These are phyloP conservation scores for Ceratobasidium sp. DNA, from an alignment of 1,284 basidiomycete species.

Conservation along the genomic window DNA sequence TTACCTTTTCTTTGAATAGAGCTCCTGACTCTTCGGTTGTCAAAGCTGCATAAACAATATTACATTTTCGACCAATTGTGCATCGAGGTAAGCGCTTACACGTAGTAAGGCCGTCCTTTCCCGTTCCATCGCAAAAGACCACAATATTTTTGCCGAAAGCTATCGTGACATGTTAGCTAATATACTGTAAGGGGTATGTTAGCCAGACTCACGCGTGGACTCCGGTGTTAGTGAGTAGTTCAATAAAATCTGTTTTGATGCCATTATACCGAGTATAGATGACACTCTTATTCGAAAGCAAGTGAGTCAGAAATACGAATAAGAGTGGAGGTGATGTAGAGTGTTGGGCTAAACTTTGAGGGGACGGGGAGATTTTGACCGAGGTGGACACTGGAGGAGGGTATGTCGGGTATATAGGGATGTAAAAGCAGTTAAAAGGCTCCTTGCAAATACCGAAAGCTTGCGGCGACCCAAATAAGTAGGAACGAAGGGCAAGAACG, in stretches of 20 bases:
- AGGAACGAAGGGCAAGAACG: too few species aligned
- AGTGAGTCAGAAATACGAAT: neutral
- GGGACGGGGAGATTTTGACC: neutral
- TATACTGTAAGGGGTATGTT: neutral
- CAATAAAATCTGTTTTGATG: neutral
- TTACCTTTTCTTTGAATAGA: constrained; percentile 3
- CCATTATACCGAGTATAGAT: constrained; percentile 5
- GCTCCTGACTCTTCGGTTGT: constrained; percentile 16
- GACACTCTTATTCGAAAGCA: neutral
- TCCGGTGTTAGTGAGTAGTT: neutral
- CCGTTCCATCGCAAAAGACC: constrained; percentile 41
- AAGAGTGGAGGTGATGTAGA: neutral
- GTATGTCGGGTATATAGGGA: too few species aligned
- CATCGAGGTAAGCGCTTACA: constrained; percentile 10
- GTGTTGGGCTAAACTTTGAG: neutral
- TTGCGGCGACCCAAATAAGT: too few species aligned
- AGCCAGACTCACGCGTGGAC: neutral
- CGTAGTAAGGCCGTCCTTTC: constrained; percentile 34
- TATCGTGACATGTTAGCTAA: neutral
- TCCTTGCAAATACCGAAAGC: too few species aligned
- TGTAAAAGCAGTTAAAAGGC: too few species aligned
- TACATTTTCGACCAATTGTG: neutral
- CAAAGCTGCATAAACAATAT: neutral
- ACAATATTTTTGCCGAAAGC: constrained; percentile 34
- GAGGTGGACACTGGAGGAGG: too few species aligned